A percentile compares a stretch with the other conserved stretches of the same genome.
Evolutionary conservation across 305 asterid species (phyloP).

Genomic region (Rubia peregrina): DNA sequence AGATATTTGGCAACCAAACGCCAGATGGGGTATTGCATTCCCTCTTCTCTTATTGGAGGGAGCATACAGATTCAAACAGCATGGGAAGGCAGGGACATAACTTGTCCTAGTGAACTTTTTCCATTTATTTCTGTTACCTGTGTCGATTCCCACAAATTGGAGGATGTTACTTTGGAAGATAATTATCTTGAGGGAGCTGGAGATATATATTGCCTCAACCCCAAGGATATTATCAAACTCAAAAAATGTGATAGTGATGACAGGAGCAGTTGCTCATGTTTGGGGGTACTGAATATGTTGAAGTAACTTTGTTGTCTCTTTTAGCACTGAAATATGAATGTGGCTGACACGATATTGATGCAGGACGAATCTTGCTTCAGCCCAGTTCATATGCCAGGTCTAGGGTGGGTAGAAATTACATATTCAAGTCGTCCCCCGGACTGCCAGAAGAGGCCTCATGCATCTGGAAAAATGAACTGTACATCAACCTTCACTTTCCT

Average conservation of each 20-base stretch:
- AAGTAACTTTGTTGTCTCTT: constrained; percentile 7
- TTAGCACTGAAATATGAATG: not conserved
- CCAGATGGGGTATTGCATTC: constrained; percentile 64
- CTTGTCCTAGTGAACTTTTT: constrained; percentile 56
- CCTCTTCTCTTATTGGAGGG: constrained; percentile 40
- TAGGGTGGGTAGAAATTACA: constrained; percentile 71
- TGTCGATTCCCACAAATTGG: constrained; percentile 24
- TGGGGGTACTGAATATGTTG: constrained; percentile 37
- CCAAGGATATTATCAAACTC: constrained; percentile 59
- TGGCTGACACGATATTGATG: constrained; percentile 17
- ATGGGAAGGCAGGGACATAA: constrained; percentile 33
- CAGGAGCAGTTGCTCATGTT: constrained; percentile 50
- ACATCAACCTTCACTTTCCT: constrained; percentile 59
- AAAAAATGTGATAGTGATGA: constrained; percentile 45
- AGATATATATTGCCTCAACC: constrained; percentile 49
- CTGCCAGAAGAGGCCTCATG: constrained; percentile 34
- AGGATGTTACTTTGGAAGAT: constrained; percentile 23
- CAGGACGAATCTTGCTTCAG: constrained; percentile 64
- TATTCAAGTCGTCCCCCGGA: constrained; percentile 35
- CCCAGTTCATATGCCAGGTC: constrained; percentile 58
- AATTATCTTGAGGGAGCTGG: constrained; percentile 24
- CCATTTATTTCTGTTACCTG: constrained; percentile 49
- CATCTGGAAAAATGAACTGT: constrained; percentile 33
- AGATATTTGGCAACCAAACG: constrained; percentile 17
- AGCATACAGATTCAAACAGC: constrained; percentile 32